Evolutionary conservation across 164 flowering plant genomes (phyloP).

Genomic region (Tetracentron sinense): DNA sequence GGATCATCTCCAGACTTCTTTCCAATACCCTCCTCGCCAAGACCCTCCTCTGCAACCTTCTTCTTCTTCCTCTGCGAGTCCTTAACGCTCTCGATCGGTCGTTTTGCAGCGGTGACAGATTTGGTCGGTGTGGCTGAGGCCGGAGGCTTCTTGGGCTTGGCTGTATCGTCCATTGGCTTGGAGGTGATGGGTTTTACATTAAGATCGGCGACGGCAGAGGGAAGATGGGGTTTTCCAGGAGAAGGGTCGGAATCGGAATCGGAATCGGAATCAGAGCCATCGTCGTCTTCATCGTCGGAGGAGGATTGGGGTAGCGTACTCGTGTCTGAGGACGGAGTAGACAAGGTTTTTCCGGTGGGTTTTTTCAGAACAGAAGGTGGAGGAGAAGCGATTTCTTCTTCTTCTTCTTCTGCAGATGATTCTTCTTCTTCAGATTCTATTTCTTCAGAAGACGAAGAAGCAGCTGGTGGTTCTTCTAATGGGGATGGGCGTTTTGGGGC

Average conservation of each 20-base stretch:
- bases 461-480: constrained; percentile 18
- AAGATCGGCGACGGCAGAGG: constrained; percentile 7
- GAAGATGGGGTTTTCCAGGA: not conserved
- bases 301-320: not conserved
- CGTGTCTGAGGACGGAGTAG: not conserved
- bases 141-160: constrained; percentile 13
- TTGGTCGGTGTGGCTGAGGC: not conserved
- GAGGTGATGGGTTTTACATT: constrained; percentile 29
- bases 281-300: constrained; percentile 13
- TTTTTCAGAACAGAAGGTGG: constrained; percentile 5
- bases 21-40: not conserved
- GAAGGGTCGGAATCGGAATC: constrained; percentile 16
- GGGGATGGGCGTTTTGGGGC: not conserved
- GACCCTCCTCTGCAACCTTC: not conserved
- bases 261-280: constrained; percentile 20
- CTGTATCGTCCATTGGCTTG: constrained; percentile 30
- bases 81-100: not conserved
- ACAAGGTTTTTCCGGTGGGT: not conserved
- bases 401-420: not conserved
- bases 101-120: not conserved
- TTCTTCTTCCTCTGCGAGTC: constrained; percentile 12
- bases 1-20: constrained; percentile 10
- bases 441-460: constrained; percentile 22
- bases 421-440: constrained; percentile 5
- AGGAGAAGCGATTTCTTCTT: too few relatives aligned